Evolutionary conservation across 805 yeast genomes (phyloP).

Genomic region (Vanderwaltozyma yarrowii): DNA sequence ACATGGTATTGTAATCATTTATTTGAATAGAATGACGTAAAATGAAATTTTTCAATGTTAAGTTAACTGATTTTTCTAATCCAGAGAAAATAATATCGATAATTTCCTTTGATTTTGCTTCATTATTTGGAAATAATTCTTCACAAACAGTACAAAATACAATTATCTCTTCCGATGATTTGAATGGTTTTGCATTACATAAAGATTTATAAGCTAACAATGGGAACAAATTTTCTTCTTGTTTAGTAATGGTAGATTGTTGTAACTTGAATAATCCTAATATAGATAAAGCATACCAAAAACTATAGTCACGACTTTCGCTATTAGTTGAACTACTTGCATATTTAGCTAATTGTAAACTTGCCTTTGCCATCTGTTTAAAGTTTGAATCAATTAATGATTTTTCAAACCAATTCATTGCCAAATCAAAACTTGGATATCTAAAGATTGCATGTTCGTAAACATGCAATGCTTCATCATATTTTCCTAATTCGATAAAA

Average conservation of each 20-base stretch:
- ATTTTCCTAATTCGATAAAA: slow-evolving; percentile 31
- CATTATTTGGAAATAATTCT: slow-evolving; percentile 19
- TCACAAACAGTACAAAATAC: slow-evolving; percentile 45
- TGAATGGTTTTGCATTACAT: slow-evolving; percentile 40
- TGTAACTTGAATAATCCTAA: slow-evolving; percentile 35
- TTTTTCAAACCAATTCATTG: slow-evolving; percentile 48
- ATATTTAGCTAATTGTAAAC: slow-evolving; percentile 31
- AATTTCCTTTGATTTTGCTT: slow-evolving; percentile 29
- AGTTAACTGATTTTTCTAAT: slow-evolving; percentile 33
- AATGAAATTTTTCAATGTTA: slow-evolving; percentile 52
- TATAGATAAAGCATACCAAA: slow-evolving; percentile 47
- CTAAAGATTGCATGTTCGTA: slow-evolving; percentile 51
- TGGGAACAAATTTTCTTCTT: slow-evolving; percentile 45
- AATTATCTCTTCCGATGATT: slow-evolving; percentile 55
- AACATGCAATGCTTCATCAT: slow-evolving; percentile 35
- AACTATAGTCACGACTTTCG: slow-evolving; percentile 26
- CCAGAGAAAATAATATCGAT: slow-evolving; percentile 27
- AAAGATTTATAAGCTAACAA: slow-evolving; percentile 50
- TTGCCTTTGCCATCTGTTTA: slow-evolving; percentile 43
- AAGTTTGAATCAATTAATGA: slow-evolving; percentile 40
- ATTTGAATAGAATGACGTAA: slow-evolving; percentile 36
- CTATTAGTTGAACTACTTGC: not conserved
- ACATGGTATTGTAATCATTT: slow-evolving; percentile 37
- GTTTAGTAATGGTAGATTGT: slow-evolving; percentile 28
- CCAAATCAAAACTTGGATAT: slow-evolving; percentile 40